Evolutionary conservation across 1,284 basidiomycete genomes (phyloP), one percentile per base, ranked within the genome.

Genomic region (Fomitopsis pinicola): DNA sequence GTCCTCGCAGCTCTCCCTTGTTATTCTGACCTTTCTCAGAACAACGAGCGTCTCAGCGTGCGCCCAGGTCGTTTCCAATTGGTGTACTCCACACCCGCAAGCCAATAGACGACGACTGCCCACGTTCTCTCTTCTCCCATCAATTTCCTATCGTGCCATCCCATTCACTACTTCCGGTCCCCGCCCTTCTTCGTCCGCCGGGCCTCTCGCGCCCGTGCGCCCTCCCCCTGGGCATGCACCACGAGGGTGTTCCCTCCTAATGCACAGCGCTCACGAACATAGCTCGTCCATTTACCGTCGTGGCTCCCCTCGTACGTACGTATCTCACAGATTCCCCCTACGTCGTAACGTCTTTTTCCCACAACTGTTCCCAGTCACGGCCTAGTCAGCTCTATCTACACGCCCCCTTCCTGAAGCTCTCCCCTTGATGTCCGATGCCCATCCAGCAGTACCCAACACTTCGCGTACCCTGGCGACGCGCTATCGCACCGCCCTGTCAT

Each of bases 91-190:
- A 53, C 57, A 5, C 15, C 28, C 28, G n/a, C 46, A 40, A 26
- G 48, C 57, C 57, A 58, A 58, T 50, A 22, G 26, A 50, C 48
- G 48, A 17, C 50, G 50, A 10, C 52, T 35, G 35, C 52, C 46
- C 57, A 53, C 57, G 48, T 59, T 59, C 46, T 58, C n/a, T 38
- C 48, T 58, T 22, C 57, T 36, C 26, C 45, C 57, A 59, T 52
- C 57, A 52, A 17, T 42, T 59, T 59, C 57, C 57, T 59, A 59
- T 59, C 57, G 45, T 19, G 44, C 36, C 57, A 46, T 38, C 36
- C 57, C 48, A 59, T 59, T 59, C 57, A 59, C 22, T 42, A 4
- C 35, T 33, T 15, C 15, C 28, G 28, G 5, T 33, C 26, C 45
- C 45, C 45, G 45, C 45, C 45, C 45, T 46, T 6, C 45, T 19